Percentiles rank a stretch among this genome's conserved stretches.
Conservation (phyloP, 2,329 filamentous ascomycete species). For the Fusarium verticillioides region DNA sequence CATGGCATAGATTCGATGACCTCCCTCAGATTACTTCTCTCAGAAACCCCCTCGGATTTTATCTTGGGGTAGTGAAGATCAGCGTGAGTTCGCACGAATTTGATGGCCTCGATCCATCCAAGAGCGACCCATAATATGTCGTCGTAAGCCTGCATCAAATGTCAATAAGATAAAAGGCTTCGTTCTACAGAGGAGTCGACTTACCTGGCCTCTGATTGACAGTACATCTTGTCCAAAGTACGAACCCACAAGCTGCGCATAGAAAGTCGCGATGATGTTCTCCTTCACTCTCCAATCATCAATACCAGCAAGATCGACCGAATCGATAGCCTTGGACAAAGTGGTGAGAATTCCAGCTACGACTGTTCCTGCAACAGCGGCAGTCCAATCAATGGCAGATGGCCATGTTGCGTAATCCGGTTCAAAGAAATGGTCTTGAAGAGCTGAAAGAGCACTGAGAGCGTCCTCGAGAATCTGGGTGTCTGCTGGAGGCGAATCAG, state of each 20-base stretch:
- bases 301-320: slow-evolving; percentile 48
- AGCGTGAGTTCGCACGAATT: slow-evolving; percentile 79
- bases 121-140: slow-evolving; percentile 97
- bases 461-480: slow-evolving; percentile 58
- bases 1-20: slow-evolving; percentile 64
- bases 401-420: slow-evolving; percentile 86
- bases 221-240: slow-evolving; percentile 90
- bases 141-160: slow-evolving; percentile 76
- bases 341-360: slow-evolving; percentile 78
- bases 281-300: slow-evolving; percentile 67
- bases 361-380: slow-evolving; percentile 84
- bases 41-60: slow-evolving; percentile 7
- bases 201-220: slow-evolving; percentile 70
- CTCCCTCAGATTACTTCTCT: slow-evolving; percentile 41
- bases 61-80: slow-evolving; percentile 64
- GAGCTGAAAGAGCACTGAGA: slow-evolving; percentile 73
- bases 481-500: slow-evolving; percentile 21
- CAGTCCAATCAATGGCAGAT: slow-evolving; percentile 90
- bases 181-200: neutral
- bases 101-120: slow-evolving; percentile 85
- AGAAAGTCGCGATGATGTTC: slow-evolving; percentile 86
- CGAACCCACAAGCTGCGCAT: slow-evolving; percentile 78
- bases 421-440: slow-evolving; percentile 83
- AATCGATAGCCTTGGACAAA: slow-evolving; percentile 69
- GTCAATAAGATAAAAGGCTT: neutral